phyloP scores from a whole-genome alignment of 202 grass and related monocot genomes.

The Thinopyrum obtusiflorum region DNA sequence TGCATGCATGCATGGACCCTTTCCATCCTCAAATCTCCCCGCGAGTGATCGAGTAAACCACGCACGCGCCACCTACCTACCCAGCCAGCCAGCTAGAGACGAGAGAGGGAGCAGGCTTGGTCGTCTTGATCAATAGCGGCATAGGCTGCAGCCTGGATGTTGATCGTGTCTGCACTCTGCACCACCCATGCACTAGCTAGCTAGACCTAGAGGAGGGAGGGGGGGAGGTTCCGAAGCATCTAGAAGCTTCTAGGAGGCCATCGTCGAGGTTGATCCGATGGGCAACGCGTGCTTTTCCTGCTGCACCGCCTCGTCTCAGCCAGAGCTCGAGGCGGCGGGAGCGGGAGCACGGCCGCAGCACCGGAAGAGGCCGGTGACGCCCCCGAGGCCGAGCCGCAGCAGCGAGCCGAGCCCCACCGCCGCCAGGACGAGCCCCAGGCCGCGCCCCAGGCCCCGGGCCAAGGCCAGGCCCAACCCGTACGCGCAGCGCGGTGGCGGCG shows the following conservation, averaged over 20 bases:
- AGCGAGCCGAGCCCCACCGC: slow-evolving; percentile 10
- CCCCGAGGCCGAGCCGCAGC: slow-evolving; percentile 8
- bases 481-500: neutral
- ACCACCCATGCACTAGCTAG: neutral
- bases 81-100: neutral
- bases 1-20: neutral
- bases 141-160: neutral
- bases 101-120: neutral
- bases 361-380: slow-evolving; percentile 33
- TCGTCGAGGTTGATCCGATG: neutral
- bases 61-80: neutral
- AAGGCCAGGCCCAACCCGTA: slow-evolving; percentile 35
- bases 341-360: neutral
- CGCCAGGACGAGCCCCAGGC: neutral
- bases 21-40: neutral
- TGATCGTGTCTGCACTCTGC: neutral
- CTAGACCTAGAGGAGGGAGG: neutral
- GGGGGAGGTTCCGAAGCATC: slow-evolving; percentile 2
- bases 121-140: neutral
- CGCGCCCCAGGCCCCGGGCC: neutral
- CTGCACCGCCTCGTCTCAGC: slow-evolving; percentile 21
- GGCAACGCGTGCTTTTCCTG: slow-evolving; percentile 40
- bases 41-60: neutral
- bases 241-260: neutral
- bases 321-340: neutral